Base-by-base conservation (phyloP, 2,329 filamentous ascomycete species). In the Tolypocladium tropicale region DNA sequence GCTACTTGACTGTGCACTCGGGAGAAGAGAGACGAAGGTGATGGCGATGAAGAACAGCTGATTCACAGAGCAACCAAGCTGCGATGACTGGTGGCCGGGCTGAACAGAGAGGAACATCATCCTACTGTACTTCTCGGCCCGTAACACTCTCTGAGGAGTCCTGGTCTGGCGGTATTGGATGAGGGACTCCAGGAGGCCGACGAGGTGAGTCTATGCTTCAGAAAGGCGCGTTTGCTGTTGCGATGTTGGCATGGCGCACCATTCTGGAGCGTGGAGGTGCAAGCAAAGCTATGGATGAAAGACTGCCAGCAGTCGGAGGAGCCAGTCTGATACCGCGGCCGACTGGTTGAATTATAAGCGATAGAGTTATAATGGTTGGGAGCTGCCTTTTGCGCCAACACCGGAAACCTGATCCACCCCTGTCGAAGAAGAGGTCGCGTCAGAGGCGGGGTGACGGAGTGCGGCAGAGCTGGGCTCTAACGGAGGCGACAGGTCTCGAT, bases 1-100 rank as follows among this genome's bases (percentile, higher is more conserved):
- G 14, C 59, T 53, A 52, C 59, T 56, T 14, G 64, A 55, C 11
- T 53, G 53, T 3, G 55, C 57, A 21, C 56, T 57, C 6, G 60
- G 61, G 32, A 66, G 50, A 18, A 64, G 48, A 9, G 59, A 58
- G 32, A 62, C 61, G 53, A 61, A 55, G n/a, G 61, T 56, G 48
- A 69, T 52, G 32, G 56, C 50, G 41, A 62, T 53, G 46, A 64
- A 25, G 25, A 66, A 55, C 25, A 65, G 46, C 46, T 59, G 61
- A 57, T 57, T 61, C 53, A 66, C 50, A 14, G 61, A 65, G 53
- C 32, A 59, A 50, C 32, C 16, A 36, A 37, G 41, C 43, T 28
- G 50, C 21, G 36, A 32, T 18, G 21, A 30, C 50, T 32, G 54
- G 37, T 43, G 32, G 25, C n/a, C 16, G 12, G 54, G 48, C 37